phyloP scores from a whole-genome alignment of 345 rosid genomes.

The Theobroma cacao region DNA sequence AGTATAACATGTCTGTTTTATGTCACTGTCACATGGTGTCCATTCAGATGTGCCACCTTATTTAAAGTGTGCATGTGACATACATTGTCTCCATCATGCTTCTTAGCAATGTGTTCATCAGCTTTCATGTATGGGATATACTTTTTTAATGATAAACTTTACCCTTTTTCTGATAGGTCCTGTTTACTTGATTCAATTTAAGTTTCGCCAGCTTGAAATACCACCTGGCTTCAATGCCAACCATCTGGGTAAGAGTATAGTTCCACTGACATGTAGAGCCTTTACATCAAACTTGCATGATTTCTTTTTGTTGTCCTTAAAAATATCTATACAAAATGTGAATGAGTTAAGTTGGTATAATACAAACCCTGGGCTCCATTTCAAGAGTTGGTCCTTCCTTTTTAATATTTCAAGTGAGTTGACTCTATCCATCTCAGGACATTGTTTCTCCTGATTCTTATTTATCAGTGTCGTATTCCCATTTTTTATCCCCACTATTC shows the following conservation, averaged over 20 bases:
- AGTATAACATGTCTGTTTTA: background rate
- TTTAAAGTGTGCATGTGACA: background rate
- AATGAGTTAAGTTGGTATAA: background rate
- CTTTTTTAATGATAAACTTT: background rate
- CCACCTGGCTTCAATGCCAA: slow-evolving; percentile 76
- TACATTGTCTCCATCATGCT: slow-evolving; percentile 2
- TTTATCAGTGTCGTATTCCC: background rate
- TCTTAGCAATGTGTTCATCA: background rate
- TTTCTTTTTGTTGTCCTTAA: background rate
- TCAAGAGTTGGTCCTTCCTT: background rate
- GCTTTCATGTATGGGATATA: slow-evolving; percentile 1
- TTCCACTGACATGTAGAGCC: background rate
- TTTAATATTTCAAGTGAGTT: background rate
- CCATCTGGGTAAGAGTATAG: slow-evolving; percentile 63
- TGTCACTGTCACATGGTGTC: background rate
- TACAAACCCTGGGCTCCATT: too few species aligned
- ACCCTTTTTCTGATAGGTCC: slow-evolving; percentile 48
- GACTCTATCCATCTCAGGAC: background rate
- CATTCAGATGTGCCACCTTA: background rate
- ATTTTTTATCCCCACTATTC: background rate
- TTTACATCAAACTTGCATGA: background rate
- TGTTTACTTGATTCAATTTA: slow-evolving; percentile 81
- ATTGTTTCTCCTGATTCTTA: background rate
- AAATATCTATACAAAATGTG: background rate
- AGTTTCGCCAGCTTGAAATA: slow-evolving; percentile 90